Evolutionary conservation across 139 green algal genomes (phyloP).

Genomic region (Picochlorum costavermella): DNA sequence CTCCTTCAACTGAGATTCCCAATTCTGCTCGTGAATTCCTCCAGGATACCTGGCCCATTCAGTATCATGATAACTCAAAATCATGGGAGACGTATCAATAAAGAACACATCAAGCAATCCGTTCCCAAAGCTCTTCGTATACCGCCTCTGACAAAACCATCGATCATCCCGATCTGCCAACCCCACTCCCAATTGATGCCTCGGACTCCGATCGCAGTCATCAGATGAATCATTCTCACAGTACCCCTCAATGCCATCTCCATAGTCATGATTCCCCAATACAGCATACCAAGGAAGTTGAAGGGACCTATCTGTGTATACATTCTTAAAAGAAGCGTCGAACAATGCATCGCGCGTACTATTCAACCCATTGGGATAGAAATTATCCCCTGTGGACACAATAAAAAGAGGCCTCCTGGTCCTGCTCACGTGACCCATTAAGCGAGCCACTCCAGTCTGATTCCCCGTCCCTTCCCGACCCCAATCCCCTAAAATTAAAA

Average conservation of each 20-base stretch:
- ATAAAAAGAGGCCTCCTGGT: conserved; percentile 39
- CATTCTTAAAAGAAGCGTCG: neutral
- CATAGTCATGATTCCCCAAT: conserved; percentile 40
- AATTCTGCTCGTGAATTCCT: conserved; percentile 39
- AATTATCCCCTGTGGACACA: conserved; percentile 57
- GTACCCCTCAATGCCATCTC: conserved; percentile 10
- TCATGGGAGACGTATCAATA: conserved; percentile 57
- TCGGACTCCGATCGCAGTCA: conserved; percentile 38
- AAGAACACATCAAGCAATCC: conserved; percentile 55
- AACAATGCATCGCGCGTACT: conserved; percentile 14
- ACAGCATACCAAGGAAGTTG: conserved; percentile 56
- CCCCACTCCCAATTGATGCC: conserved; percentile 26
- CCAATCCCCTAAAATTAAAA: conserved; percentile 46
- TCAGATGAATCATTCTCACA: conserved; percentile 7
- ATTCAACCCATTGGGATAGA: conserved; percentile 26
- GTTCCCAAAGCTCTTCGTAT: conserved; percentile 5
- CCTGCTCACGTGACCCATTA: conserved; percentile 40
- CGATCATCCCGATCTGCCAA: conserved; percentile 11
- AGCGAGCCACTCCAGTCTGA: conserved; percentile 37
- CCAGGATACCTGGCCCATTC: conserved; percentile 37
- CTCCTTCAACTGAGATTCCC: conserved; percentile 17
- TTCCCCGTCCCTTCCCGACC: conserved; percentile 41
- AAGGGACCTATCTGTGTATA: conserved; percentile 4
- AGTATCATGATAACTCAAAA: conserved; percentile 23
- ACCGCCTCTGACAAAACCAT: conserved; percentile 46